Evolutionary conservation across 2,329 filamentous ascomycete species (phyloP).

Genomic region (Saccharata proteae): DNA sequence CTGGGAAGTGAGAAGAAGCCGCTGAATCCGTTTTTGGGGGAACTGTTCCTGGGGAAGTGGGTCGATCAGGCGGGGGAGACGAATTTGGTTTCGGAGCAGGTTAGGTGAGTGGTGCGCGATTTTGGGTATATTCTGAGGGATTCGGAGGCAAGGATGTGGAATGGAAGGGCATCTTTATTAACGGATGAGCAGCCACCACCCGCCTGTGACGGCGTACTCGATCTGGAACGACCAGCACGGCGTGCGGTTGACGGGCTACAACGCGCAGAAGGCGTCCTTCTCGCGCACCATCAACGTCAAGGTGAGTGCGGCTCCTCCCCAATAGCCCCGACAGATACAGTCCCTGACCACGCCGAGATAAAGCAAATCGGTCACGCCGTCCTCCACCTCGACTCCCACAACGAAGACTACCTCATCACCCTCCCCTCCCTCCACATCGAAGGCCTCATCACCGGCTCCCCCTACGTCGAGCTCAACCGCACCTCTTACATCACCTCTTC

Average conservation of each 20-base stretch:
- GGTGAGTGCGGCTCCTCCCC: constrained; percentile 12
- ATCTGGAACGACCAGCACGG: constrained; percentile 80
- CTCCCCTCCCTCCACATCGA: constrained; percentile 88
- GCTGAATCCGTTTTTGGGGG: constrained; percentile 88
- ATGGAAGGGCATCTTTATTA: background rate
- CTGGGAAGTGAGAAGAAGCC: constrained; percentile 94
- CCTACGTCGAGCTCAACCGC: constrained; percentile 84
- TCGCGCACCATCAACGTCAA: constrained; percentile 89
- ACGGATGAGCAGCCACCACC: constrained; percentile 55
- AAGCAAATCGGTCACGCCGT: constrained; percentile 78
- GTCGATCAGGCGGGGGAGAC: constrained; percentile 71
- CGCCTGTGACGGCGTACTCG: constrained; percentile 85
- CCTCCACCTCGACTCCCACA: constrained; percentile 54
- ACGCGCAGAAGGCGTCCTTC: constrained; percentile 93
- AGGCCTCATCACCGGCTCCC: constrained; percentile 72
- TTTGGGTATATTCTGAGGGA: too few relatives aligned
- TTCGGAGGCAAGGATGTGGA: background rate
- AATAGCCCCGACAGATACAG: too few relatives aligned
- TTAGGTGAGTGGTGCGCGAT: constrained; percentile 42
- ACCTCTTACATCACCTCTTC: constrained; percentile 76
- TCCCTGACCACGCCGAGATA: constrained; percentile 3
- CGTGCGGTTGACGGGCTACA: constrained; percentile 68
- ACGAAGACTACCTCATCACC: constrained; percentile 78
- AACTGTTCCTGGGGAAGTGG: constrained; percentile 90
- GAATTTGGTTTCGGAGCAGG: constrained; percentile 83